Base-by-base conservation (phyloP, 2,329 filamentous ascomycete species). In the Ophiocordyceps australis region DNA sequence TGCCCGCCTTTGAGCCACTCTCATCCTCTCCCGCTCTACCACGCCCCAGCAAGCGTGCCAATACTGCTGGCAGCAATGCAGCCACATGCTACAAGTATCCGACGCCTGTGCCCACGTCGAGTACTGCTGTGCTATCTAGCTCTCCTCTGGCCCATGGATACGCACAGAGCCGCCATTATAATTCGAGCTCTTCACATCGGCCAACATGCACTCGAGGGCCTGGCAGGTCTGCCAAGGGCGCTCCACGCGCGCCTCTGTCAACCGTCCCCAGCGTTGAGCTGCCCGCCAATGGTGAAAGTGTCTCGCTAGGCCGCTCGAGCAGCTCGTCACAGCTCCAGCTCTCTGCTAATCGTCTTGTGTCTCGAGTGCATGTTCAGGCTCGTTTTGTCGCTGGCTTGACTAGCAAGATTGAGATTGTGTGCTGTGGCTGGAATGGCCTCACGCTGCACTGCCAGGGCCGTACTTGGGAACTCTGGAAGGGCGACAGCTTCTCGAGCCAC, bases 271-370 rank as follows among this genome's bases (percentile, higher is more conserved):
- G 74, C 14, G 61, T 95, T 34, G 70, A 80, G 46, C 67, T 95
- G 12, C 73, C 74, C 28, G 75, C 74, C 37, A 81, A 78, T 51
- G 85, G 86, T 35, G 80, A 92, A 40, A 58, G 72, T 10, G 55
- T 93, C 18, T 64, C 77, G 33, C 89, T 98, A 76, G 89, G 89
- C 35, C 71, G 89, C 36, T 94, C 85, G 5, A 93, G 81, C 55
- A 86, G 82, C 51, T 92, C 85, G 10, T 92, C 83, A n/a, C 74
- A 94, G 45, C 89, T 86, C 49, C 86, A 94, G 52, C 65, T 98
- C 10, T 89, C 89, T 15, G 72, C 81, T 38, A 93, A 92, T 54
- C 79, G 83, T 24, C 69, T 91, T 31, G 82, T 98, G 34, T 95
- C 89, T 42, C 77, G 89, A 43, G 71, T 95, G 14, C 89, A 98